Base-by-base conservation (phyloP, 179 eudicot genomes). In the Dionaea muscipula region DNA sequence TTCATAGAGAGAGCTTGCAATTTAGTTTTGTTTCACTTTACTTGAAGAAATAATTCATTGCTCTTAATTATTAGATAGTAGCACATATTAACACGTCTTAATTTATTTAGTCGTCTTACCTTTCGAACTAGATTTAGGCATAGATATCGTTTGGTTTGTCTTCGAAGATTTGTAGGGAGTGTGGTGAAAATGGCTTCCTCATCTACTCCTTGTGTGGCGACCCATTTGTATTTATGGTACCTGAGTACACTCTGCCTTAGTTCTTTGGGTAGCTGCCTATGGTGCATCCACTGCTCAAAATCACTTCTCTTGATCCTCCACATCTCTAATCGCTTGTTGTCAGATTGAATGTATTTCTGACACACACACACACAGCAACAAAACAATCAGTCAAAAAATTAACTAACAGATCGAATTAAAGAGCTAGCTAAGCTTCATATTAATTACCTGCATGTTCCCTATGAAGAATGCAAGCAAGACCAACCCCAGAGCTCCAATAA, bases 241-340 rank as follows among this genome's bases (percentile, higher is more conserved):
- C 68, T 72, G 25, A 75, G 65, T 7, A 83, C 81, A 9, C 77
- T 67, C 28, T 79, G 75, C 69, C 73, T 75, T 17, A 86, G 65
- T 28, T 81, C 82, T n/a, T 49, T 70, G 2, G 93, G 95, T 10
- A 86, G 76, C 68, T 76, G 81, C 59, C 91, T 65, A 51, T 86
- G 87, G 47, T 63, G 78, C 91, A 86, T 86, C 95, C 95, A 86
- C 57, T 81, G 85, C 59, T 83, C 91, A 9, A 79, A 59, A 62
- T 86, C 95, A 19, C 74, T 78, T 72, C 84, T 71, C 78, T 58
- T 71, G 28, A 83, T 75, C 73, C 93, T 81, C 95, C 83, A 81
- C 40, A 83, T 78, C 58, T 83, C 91, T 55, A 81, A 39, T 17
- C 89, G 74, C 31, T 61, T 68, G 2, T 77, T 77, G 1, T 81